Base-by-base conservation (phyloP, 2,329 filamentous ascomycete species). In the Botrytis galanthina region DNA sequence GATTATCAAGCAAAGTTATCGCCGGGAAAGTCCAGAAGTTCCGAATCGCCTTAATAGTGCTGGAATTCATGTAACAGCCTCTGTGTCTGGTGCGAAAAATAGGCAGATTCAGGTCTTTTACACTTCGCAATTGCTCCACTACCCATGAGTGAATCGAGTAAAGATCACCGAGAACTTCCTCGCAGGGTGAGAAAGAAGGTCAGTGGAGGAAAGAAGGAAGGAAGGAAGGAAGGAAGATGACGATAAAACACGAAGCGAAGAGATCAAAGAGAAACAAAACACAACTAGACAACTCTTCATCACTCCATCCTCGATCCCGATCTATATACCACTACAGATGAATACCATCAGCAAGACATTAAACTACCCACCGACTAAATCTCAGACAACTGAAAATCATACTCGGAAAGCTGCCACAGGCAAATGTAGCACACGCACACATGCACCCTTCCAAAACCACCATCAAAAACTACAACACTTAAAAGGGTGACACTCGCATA, bases 311-410 rank as follows among this genome's bases (percentile, higher is more conserved):
- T 54, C 48, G 26, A 54, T 16, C 12, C 22, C 48, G 12, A 54
- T n/a, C 12, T 1, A n/a, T 14, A 2, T 16, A n/a, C 0, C 6
- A n/a, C 12, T n/a, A n/a, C 10, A n/a, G 26, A n/a, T 16, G 10
- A n/a, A 7, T n/a, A 54, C 12, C 5, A 12, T 7, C 3, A n/a
- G 5, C 12, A 54, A n/a, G 48, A 0, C 10, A 54, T 54, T 3
- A 3, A n/a, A 2, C 16, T 8, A n/a, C 26, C 7, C 48, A 7
- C 26, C 4, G 12, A 54, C 12, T n/a, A 7, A n/a, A n/a, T 5
- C 26, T 26, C 5, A 54, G 12, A 12, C 48, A n/a, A 14, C 12
- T 16, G 48, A 4, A n/a, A n/a, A n/a, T n/a, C 48, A n/a, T 16
- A 2, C 48, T 16, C 26, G 26, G n/a, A 7, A n/a, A 16, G 7